Conservation (phyloP, 2,329 filamentous ascomycete genomes). For the Phaeophleospora eucalypticola region DNA sequence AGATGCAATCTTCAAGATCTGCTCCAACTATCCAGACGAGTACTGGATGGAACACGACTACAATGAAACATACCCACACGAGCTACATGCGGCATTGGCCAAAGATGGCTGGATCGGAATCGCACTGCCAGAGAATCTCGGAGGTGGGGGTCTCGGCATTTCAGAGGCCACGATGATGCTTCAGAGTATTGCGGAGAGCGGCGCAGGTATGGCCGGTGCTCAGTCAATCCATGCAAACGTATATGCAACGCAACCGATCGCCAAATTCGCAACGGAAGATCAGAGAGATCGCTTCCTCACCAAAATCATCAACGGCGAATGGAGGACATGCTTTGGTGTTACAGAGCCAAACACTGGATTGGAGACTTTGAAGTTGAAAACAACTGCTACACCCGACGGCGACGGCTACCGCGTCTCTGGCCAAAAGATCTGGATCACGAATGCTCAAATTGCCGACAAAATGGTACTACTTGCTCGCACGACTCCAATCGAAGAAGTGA, state of each 20-base stretch:
- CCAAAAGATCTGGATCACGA: slow-evolving; percentile 88
- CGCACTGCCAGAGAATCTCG: slow-evolving; percentile 68
- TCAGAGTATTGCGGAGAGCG: slow-evolving; percentile 60
- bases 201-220: slow-evolving; percentile 70
- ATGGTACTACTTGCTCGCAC: slow-evolving; percentile 82
- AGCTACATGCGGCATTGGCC: slow-evolving; percentile 69
- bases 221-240: slow-evolving; percentile 60
- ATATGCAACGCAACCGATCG: slow-evolving; percentile 71
- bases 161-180: slow-evolving; percentile 84
- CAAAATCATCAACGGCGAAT: slow-evolving; percentile 66
- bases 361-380: slow-evolving; percentile 64
- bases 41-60: slow-evolving; percentile 77
- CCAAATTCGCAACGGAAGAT: slow-evolving; percentile 64
- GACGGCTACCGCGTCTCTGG: slow-evolving; percentile 65
- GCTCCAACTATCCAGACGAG: slow-evolving; percentile 64
- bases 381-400: slow-evolving; percentile 58
- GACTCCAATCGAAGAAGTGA: slow-evolving; percentile 61
- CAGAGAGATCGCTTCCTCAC: slow-evolving; percentile 64
- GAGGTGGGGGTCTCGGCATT: slow-evolving; percentile 71
- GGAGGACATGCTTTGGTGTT: slow-evolving; percentile 74
- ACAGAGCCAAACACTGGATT: slow-evolving; percentile 45
- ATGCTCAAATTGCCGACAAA: slow-evolving; percentile 73
- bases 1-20: slow-evolving; percentile 65
- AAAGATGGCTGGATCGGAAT: slow-evolving; percentile 78
- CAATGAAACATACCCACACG: slow-evolving; percentile 64